phyloP scores from a whole-genome alignment of 2,329 filamentous ascomycete genomes.

The Magnaporthales sp. region DNA sequence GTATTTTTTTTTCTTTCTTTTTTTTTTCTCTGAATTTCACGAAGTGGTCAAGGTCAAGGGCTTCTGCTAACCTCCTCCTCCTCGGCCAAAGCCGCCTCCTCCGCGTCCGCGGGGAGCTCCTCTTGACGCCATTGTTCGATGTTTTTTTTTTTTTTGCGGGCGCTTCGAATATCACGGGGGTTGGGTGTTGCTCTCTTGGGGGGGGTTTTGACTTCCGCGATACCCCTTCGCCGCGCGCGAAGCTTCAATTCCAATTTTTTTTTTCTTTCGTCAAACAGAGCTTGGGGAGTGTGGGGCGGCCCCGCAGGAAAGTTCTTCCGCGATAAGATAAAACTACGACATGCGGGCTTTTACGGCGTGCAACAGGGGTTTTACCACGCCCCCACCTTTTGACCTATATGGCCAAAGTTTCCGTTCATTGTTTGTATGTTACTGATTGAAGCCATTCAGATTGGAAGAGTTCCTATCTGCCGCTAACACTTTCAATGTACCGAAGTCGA shows the following conservation, averaged over 20 bases:
- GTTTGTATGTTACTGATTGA: not conserved
- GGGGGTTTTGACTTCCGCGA: not conserved
- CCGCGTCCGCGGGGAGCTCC: conserved; percentile 37
- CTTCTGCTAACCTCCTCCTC: conserved; percentile 33
- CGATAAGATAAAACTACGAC: not conserved
- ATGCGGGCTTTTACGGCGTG: not conserved
- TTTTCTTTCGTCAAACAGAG: not conserved
- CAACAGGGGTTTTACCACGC: not conserved
- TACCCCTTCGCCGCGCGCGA: not conserved
- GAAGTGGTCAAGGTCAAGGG: not conserved
- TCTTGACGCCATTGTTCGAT: conserved; percentile 66
- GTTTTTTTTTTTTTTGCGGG: conserved; percentile 3
- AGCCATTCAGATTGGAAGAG: not conserved
- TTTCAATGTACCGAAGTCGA: not conserved
- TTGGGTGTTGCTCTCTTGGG: not conserved
- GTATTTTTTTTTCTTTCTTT: not conserved
- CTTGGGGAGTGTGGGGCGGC: not conserved
- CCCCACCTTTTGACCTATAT: not conserved
- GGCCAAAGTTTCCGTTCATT: not conserved
- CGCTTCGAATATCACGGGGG: not conserved
- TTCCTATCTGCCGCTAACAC: not conserved
- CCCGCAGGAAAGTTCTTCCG: conserved; percentile 1
- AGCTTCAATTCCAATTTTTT: conserved; percentile 1
- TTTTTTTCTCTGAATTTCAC: not conserved
- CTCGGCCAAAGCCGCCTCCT: conserved; percentile 34